These are phyloP conservation scores for Solioccasus polychromus DNA, from an alignment of 768 basidiomycete genomes.

Conservation along the genomic window DNA sequence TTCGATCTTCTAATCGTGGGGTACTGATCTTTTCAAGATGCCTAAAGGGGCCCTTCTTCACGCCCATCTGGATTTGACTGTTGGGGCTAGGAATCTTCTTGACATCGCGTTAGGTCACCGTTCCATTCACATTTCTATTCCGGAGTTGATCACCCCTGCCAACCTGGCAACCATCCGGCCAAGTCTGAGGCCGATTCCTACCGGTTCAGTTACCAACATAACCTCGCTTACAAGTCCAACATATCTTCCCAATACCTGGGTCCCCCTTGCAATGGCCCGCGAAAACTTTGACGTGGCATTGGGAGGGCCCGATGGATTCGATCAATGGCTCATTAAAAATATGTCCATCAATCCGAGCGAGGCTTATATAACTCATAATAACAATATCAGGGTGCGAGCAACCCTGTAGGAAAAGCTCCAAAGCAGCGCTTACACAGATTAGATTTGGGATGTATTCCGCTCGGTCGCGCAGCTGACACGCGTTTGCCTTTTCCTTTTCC, in stretches of 20 bases:
- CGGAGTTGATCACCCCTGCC: slow-evolving; percentile 35
- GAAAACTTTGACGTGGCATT: slow-evolving; percentile 46
- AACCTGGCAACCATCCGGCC: slow-evolving; percentile 48
- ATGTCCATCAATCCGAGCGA: slow-evolving; percentile 69
- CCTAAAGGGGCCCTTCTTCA: slow-evolving; percentile 79
- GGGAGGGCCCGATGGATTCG: slow-evolving; percentile 65
- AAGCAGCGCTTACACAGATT: neutral
- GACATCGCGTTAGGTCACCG: slow-evolving; percentile 54
- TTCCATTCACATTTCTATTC: slow-evolving; percentile 56
- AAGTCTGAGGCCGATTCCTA: slow-evolving; percentile 50
- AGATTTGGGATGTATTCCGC: slow-evolving; percentile 79
- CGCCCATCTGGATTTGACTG: slow-evolving; percentile 72
- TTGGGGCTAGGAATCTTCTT: slow-evolving; percentile 51
- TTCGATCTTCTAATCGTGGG: neutral
- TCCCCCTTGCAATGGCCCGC: slow-evolving; percentile 53
- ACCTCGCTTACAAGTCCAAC: slow-evolving; percentile 33
- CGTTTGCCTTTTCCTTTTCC: slow-evolving; percentile 34
- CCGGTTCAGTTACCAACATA: slow-evolving; percentile 11
- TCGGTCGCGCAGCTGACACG: slow-evolving; percentile 49
- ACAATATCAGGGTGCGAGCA: slow-evolving; percentile 52
- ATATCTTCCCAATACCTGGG: slow-evolving; percentile 51
- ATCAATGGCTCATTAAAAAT: slow-evolving; percentile 57
- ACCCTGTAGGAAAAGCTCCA: neutral
- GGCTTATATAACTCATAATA: slow-evolving; percentile 73
- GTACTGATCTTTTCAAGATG: slow-evolving; percentile 45